Conservation (phyloP, 1,284 basidiomycete species). For the Neolentinus lepideus region DNA sequence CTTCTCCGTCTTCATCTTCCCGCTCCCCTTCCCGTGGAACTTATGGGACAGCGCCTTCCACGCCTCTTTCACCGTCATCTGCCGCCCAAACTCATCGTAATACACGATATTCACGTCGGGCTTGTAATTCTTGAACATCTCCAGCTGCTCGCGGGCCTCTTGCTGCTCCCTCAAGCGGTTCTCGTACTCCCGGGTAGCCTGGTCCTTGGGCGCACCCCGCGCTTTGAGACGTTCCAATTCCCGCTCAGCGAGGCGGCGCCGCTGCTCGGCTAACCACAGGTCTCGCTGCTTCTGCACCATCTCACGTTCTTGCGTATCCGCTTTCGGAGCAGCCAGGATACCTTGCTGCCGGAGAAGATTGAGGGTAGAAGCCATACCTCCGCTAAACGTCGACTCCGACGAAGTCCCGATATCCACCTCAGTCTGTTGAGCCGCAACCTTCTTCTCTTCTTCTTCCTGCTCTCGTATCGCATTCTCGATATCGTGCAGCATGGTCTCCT, state of each 20-base stretch:
- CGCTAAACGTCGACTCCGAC: conserved; percentile 64
- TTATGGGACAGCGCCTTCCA: conserved; percentile 95
- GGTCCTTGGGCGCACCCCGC: conserved; percentile 83
- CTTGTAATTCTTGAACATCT: conserved; percentile 90
- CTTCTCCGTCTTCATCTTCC: conserved; percentile 93
- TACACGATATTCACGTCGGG: conserved; percentile 96
- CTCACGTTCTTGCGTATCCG: conserved; percentile 77
- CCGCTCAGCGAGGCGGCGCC: conserved; percentile 67
- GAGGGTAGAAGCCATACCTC: conserved; percentile 85
- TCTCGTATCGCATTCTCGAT: conserved; percentile 60
- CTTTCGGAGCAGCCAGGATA: conserved; percentile 60
- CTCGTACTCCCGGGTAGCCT: conserved; percentile 91
- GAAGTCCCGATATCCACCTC: conserved; percentile 51
- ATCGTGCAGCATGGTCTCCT: conserved; percentile 66
- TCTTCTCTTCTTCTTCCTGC: conserved; percentile 50
- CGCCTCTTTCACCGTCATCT: conserved; percentile 89
- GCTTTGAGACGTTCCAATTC: conserved; percentile 74
- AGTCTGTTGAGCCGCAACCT: conserved; percentile 10
- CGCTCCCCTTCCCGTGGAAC: conserved; percentile 93
- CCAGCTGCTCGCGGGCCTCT: conserved; percentile 79
- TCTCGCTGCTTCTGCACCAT: conserved; percentile 80
- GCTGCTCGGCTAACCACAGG: conserved; percentile 85
- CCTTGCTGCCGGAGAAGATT: conserved; percentile 89
- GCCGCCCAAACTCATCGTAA: conserved; percentile 93
- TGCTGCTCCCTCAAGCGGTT: conserved; percentile 88